Evolutionary conservation across 495 filamentous ascomycete species (phyloP).

Genomic region (Podospora australis): DNA sequence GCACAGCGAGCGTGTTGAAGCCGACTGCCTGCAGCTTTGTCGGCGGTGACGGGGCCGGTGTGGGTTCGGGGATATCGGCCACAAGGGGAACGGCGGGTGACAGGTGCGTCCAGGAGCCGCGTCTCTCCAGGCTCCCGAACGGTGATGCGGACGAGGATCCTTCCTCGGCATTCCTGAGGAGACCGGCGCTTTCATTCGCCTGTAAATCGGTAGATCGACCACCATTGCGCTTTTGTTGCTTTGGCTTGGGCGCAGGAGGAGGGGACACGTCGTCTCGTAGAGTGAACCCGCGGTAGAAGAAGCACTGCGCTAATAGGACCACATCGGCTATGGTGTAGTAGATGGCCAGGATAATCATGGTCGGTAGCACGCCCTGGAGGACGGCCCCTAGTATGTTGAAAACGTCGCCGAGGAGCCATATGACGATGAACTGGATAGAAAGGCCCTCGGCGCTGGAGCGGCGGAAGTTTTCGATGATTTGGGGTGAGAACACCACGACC

Average conservation of each 20-base stretch:
- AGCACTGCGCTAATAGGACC: conserved; percentile 78
- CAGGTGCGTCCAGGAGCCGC: conserved; percentile 51
- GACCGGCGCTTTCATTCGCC: no score
- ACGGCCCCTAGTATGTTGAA: conserved; percentile 94
- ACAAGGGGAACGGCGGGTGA: conserved; percentile 73
- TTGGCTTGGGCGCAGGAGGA: conserved; percentile 17
- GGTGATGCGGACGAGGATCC: no score
- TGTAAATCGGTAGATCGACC: no score
- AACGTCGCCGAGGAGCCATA: conserved; percentile 90
- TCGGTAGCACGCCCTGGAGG: conserved; percentile 88
- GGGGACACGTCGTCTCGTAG: conserved; percentile 48
- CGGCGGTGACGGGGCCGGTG: conserved; percentile 29
- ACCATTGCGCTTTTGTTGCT: conserved; percentile 2
- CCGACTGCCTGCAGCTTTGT: conserved; percentile 51
- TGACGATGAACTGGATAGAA: conserved; percentile 78
- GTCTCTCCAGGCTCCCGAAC: conserved; percentile 37
- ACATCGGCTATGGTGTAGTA: conserved; percentile 95
- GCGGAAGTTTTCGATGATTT: conserved; percentile 92
- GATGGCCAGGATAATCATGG: conserved; percentile 89
- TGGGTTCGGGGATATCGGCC: conserved; percentile 26
- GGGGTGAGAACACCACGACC: conserved; percentile 96
- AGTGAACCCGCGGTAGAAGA: conserved; percentile 87
- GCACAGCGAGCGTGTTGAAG: conserved; percentile 65
- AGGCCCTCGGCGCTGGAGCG: conserved; percentile 82
- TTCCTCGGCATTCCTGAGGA: no score